Evolutionary conservation across 345 rosid species (phyloP).

Genomic region (Luvunga scandens): DNA sequence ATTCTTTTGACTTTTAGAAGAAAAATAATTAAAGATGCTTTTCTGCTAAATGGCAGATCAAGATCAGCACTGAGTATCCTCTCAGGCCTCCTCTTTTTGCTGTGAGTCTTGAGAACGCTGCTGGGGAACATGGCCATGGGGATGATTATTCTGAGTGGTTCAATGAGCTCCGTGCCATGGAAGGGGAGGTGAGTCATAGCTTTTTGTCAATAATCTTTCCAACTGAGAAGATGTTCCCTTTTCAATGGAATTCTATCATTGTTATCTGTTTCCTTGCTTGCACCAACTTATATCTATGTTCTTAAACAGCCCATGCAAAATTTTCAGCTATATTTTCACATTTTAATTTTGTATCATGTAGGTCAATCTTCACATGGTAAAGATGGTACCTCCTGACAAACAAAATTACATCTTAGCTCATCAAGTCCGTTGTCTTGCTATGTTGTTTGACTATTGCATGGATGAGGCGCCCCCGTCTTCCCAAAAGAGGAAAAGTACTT

Average conservation of each 20-base stretch:
- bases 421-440: slow-evolving; percentile 72
- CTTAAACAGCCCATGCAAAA: neutral
- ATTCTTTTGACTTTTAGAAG: neutral
- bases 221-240: neutral
- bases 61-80: slow-evolving; percentile 85
- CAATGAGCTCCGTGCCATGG: slow-evolving; percentile 83
- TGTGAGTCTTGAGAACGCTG: slow-evolving; percentile 39
- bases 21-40: neutral
- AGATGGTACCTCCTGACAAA: slow-evolving; percentile 59
- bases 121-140: slow-evolving; percentile 32
- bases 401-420: slow-evolving; percentile 62
- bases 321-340: neutral
- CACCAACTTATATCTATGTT: neutral
- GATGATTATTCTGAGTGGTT: slow-evolving; percentile 43
- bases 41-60: slow-evolving; percentile 48
- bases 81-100: slow-evolving; percentile 77
- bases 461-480: slow-evolving; percentile 56
- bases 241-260: neutral
- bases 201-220: neutral
- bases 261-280: neutral
- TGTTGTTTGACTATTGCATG: slow-evolving; percentile 76
- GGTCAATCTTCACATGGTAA: slow-evolving; percentile 81
- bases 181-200: slow-evolving; percentile 68
- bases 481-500: slow-evolving; percentile 50
- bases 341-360: slow-evolving; percentile 24